phyloP scores from a whole-genome alignment of 176 grass and related monocot species.

The Raddia guianensis region DNA sequence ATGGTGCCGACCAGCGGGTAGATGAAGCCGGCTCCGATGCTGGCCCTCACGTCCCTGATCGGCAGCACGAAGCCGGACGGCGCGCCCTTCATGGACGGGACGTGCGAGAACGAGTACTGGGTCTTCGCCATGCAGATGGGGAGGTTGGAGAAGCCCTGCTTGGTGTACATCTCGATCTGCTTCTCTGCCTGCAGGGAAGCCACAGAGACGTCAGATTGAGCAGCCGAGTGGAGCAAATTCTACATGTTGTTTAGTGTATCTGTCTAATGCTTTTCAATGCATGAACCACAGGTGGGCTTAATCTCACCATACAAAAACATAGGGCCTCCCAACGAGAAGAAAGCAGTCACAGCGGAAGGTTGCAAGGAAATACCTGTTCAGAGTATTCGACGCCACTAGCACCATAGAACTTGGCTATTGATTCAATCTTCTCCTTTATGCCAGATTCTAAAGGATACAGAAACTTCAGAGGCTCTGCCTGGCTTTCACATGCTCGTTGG shows the following conservation, averaged over 20 bases:
- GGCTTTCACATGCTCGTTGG: slow-evolving; percentile 91
- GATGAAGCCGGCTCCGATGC: slow-evolving; percentile 93
- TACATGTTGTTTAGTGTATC: background rate
- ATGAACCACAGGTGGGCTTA: background rate
- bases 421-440: slow-evolving; percentile 96
- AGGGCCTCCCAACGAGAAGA: background rate
- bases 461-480: slow-evolving; percentile 70
- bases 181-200: slow-evolving; percentile 68
- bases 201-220: slow-evolving; percentile 5
- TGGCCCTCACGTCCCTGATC: slow-evolving; percentile 87
- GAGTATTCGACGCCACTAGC: slow-evolving; percentile 89
- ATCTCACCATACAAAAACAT: background rate
- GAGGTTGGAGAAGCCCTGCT: slow-evolving; percentile 88
- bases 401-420: slow-evolving; percentile 90
- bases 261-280: background rate
- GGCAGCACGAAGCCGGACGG: slow-evolving; percentile 72
- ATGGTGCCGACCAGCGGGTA: slow-evolving; percentile 91
- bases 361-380: slow-evolving; percentile 60
- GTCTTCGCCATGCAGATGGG: slow-evolving; percentile 99
- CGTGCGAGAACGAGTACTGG: slow-evolving; percentile 92
- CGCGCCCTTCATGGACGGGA: slow-evolving; percentile 76
- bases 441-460: slow-evolving; percentile 80
- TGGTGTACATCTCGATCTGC: slow-evolving; percentile 93
- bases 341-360: background rate
- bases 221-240: background rate